These are phyloP conservation scores for Fusarium bulbicola DNA, from an alignment of 2,329 filamentous ascomycete genomes.

Conservation along the genomic window DNA sequence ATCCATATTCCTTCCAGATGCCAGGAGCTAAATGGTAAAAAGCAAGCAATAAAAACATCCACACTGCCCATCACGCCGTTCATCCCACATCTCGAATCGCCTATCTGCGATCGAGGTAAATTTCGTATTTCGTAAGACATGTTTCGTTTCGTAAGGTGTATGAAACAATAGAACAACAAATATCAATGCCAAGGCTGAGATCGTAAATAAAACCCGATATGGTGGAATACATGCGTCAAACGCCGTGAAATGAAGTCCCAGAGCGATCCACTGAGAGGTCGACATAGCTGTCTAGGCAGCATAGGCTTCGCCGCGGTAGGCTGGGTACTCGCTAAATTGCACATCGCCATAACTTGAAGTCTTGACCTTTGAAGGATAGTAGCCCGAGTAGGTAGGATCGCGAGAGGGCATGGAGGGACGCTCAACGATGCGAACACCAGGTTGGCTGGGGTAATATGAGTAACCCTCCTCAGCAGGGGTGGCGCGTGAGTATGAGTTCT, in stretches of 20 bases:
- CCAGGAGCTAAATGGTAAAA: constrained; percentile 30
- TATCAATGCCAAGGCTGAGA: constrained; percentile 26
- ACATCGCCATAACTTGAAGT: constrained; percentile 47
- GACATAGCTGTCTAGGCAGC: constrained; percentile 10
- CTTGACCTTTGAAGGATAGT: constrained; percentile 47
- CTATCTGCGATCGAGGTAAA: constrained; percentile 37
- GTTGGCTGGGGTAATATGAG: constrained; percentile 37
- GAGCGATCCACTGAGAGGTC: constrained; percentile 1
- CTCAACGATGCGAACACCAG: constrained; percentile 38
- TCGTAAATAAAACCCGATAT: constrained; percentile 29
- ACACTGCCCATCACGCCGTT: constrained; percentile 36
- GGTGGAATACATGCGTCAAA: constrained; percentile 41
- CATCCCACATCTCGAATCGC: constrained; percentile 41
- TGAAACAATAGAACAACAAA: constrained; percentile 39
- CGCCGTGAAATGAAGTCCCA: constrained; percentile 40
- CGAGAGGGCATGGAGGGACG: constrained; percentile 46
- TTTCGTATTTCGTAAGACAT: constrained; percentile 48
- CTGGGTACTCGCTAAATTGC: constrained; percentile 44
- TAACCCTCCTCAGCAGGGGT: constrained; percentile 38
- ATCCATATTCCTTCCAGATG: constrained; percentile 30
- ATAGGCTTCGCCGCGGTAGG: constrained; percentile 41
- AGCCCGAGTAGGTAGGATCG: constrained; percentile 45
- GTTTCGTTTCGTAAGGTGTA: constrained; percentile 44
- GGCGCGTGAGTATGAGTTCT: constrained; percentile 42
- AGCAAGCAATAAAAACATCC: constrained; percentile 11